Base-by-base conservation (phyloP, 2,329 filamentous ascomycete species). In the Alternaria viburni region DNA sequence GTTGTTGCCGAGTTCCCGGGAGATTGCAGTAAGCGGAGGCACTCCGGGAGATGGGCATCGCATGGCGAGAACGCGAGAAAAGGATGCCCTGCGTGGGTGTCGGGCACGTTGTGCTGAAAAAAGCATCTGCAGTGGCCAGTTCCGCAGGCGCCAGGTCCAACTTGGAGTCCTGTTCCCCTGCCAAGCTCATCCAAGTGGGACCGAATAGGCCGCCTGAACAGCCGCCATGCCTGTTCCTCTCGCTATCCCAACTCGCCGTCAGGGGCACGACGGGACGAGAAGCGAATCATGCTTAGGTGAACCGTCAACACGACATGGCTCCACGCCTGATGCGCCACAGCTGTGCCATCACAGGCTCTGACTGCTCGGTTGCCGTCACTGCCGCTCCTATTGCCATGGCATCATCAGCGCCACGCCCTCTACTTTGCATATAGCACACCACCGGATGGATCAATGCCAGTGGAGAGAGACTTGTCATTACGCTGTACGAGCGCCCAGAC, bases 221-320 rank as follows among this genome's bases (percentile, higher is more conserved):
- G 60, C 63, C 69, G 72, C 28, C 23, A 47, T 59, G 25, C 23
- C 41, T 74, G 74, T 75, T 74, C 70, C 70, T 74, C 68, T 57
- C 30, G 54, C 49, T 47, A 32, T 58, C 63, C 68, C 69, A 67
- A 68, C 65, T 71, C 60, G 50, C 54, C 57, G 65, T 64, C 73
- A 72, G 67, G 74, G 73, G 72, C 59, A 60, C 19, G 46, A 26
- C 68, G 61, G 68, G 57, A 64, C 59, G 57, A 64, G 58, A 54
- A 59, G 59, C 73, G 65, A 74, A 76, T 74, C 71, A 72, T 64
- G 62, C 32, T 54, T 67, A 26, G 50, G 46, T 66, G 54, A 59
- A 54, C 57, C 54, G 59, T 61, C 58, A 55, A 57, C 54, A 56
- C 56, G 56, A 59, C 32, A 17, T 46, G 49, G 30, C 67, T 52